Base-by-base conservation (phyloP, 495 filamentous ascomycete genomes). In the Rusavskia elegans region DNA sequence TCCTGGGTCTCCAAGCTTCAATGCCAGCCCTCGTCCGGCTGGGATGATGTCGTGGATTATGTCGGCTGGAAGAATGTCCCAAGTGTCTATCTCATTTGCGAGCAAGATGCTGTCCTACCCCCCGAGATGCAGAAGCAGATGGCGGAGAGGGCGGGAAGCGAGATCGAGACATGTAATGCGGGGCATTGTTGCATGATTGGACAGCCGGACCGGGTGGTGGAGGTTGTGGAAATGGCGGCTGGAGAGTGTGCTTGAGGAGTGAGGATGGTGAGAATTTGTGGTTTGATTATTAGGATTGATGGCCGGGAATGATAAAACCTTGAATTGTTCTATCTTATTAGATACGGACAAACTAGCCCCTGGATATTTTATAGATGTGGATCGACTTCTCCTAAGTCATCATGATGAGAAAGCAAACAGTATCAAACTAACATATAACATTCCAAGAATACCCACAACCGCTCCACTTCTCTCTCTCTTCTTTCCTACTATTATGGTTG, bases 151-250 rank as follows among this genome's bases (percentile, higher is more conserved):
- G 59, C 61, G 4, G 58, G 57, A 0, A 60, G 60, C 38, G 37
- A 53, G 36, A 51, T 66, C 19, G 53, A 58, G 20, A 53, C 55
- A 38, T 63, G 60, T 48, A 53, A 44, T 46, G 59, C 61, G 10
- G 65, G 65, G 36, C 65, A 69, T 57, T 46, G 62, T 32, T 41
- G 56, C 0, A 63, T 63, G 55, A 17, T 69, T 14, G 65, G 60
- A 39, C 57, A 61, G 54, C 60, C 60, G 10, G 55, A 57, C n/a
- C 49, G 45, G 35, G 61, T 63, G 11, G 53, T 58, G 2, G 61
- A 59, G 14, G 57, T 64, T 17, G 54, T 62, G 45, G 23, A 20
- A 8, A 48, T 17, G 20, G 45, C 45, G 7, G 40, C 40, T 19
- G n/a, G 14, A 17, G 8, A 21, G 6, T 2, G 2, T 42, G 13